Base-by-base conservation (phyloP, 352 stramenopile genomes). In the Phytophthora capsici region DNA sequence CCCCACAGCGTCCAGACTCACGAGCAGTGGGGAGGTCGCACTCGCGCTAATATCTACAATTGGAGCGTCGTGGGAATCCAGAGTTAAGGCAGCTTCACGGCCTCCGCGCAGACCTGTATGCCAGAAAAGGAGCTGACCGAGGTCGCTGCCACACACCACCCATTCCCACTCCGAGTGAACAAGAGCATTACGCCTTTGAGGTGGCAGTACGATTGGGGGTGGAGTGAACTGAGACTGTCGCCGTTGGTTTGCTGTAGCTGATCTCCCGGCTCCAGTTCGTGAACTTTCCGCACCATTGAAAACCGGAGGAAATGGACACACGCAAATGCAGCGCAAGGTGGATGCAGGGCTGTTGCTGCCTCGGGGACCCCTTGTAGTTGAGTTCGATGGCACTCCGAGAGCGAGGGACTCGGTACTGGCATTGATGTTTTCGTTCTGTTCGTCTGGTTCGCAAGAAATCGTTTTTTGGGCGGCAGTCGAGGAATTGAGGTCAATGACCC, bases 61-160 rank as follows among this genome's bases (percentile, higher is more conserved):
- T 7, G 62, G 61, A 17, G 72, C 71, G 48, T 90, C 77, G 34
- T 93, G 84, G 5, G 74, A 82, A 10, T 89, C 77, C 23, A 90
- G 57, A 23, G 64, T 78, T 38, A 89, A 25, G 10, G 66, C 44
- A 30, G 36, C 36, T 1, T 81, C 23, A 55, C 77, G 52, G 77
- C 80, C 37, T 67, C 56, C 75, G 3, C 65, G 68, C 17, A 88
- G 58, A 3, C 79, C 78, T 12, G 84, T 86, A 65, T 89, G 80
- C 82, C 82, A 90, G 53, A 90, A 93, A 23, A 93, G 46, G 43
- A 93, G 51, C 32, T 93, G 77, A 6, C 84, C 84, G 16, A 73
- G 77, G 52, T 90, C 80, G 16, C 69, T 86, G 19, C 84, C 84
- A 30, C 78, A 90, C 34, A 78, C 82, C 28, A 93, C 37, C 84